These are phyloP conservation scores for Ophiocordyceps sinensis DNA, from an alignment of 2,329 filamentous ascomycete genomes.

Conservation along the genomic window DNA sequence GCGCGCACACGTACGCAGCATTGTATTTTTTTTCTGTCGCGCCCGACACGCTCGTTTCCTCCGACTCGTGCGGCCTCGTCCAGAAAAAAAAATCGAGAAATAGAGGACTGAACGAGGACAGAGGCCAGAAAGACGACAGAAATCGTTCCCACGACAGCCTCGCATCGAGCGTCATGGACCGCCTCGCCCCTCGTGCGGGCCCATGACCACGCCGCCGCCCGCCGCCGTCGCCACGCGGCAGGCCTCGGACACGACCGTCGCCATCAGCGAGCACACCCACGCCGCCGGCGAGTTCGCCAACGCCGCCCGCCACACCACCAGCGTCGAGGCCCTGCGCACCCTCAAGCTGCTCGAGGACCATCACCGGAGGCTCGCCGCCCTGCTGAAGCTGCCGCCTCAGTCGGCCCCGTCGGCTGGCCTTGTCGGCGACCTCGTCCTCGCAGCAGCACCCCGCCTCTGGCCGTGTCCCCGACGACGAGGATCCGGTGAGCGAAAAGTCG, in stretches of 20 bases:
- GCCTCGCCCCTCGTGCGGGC: conserved; percentile 41
- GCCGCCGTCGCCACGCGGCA: conserved; percentile 67
- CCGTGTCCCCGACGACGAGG: conserved; percentile 7
- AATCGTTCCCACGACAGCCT: not conserved
- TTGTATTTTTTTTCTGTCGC: no score
- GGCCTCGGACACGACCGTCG: conserved; percentile 61
- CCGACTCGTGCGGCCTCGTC: no score
- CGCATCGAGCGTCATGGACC: conserved; percentile 15
- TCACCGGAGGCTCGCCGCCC: conserved; percentile 67
- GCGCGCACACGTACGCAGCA: no score
- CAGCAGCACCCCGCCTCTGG: conserved; percentile 4
- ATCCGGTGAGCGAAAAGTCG: conserved; percentile 11
- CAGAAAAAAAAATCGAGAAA: no score
- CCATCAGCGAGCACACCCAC: conserved; percentile 74
- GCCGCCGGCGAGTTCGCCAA: conserved; percentile 82
- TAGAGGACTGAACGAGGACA: no score
- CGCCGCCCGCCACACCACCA: conserved; percentile 57
- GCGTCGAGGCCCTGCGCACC: conserved; percentile 64
- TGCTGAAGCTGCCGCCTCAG: conserved; percentile 56
- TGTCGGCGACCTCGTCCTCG: conserved; percentile 13
- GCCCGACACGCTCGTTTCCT: no score
- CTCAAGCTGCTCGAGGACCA: conserved; percentile 76
- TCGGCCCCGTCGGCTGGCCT: conserved; percentile 7
- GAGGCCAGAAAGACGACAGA: no score
- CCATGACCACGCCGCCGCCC: conserved; percentile 72